A percentile compares a stretch with the other conserved stretches of the same genome.
Conservation (phyloP, 2,329 filamentous ascomycete genomes). For the Apiospora koreana region DNA sequence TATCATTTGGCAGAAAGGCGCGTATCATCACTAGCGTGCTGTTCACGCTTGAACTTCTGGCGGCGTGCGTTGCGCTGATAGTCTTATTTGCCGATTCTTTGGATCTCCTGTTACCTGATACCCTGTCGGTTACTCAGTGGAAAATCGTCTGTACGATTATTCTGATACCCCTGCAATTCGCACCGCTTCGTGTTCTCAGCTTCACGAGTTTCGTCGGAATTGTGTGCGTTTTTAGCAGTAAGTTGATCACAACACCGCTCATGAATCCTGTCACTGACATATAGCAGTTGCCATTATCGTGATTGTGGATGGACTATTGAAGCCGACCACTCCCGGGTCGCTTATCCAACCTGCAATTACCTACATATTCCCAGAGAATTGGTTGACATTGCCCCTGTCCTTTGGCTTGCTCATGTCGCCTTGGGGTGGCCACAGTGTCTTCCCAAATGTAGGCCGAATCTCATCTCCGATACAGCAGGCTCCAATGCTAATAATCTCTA, state of each 20-base stretch:
- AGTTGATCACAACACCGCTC: slow-evolving; percentile 40
- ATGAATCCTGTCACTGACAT: neutral
- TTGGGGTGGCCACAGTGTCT: slow-evolving; percentile 66
- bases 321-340: slow-evolving; percentile 77
- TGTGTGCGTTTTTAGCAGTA: slow-evolving; percentile 82
- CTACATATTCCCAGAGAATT: slow-evolving; percentile 81
- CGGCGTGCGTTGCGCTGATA: slow-evolving; percentile 84
- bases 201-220: slow-evolving; percentile 95
- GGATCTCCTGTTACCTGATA: slow-evolving; percentile 71
- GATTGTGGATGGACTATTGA: slow-evolving; percentile 82
- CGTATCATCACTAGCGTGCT: slow-evolving; percentile 80
- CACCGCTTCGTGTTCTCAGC: slow-evolving; percentile 80
- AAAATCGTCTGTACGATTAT: slow-evolving; percentile 81
- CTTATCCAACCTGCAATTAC: slow-evolving; percentile 78
- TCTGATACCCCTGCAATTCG: slow-evolving; percentile 79
- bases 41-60: slow-evolving; percentile 85
- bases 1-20: slow-evolving; percentile 82
- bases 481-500: slow-evolving; percentile 26
- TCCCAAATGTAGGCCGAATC: slow-evolving; percentile 66
- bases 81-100: slow-evolving; percentile 94
- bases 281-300: slow-evolving; percentile 78
- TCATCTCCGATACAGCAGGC: neutral
- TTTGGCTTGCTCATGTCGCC: slow-evolving; percentile 87
- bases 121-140: slow-evolving; percentile 70
- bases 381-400: slow-evolving; percentile 82